Evolutionary conservation across 768 basidiomycete genomes (phyloP), one percentile per base, ranked within the genome.

Genomic region (Mycena haematopus): DNA sequence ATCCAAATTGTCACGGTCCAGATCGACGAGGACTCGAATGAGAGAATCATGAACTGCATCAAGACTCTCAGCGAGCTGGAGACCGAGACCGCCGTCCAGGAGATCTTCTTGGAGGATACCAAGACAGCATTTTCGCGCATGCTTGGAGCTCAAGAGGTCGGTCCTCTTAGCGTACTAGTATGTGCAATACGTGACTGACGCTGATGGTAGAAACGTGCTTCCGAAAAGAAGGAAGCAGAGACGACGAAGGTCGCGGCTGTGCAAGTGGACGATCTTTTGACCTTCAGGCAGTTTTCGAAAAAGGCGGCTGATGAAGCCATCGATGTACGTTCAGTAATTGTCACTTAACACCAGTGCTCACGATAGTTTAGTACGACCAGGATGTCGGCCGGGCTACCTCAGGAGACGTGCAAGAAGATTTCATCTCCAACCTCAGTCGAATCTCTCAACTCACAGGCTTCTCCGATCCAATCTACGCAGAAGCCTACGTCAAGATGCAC

Each of bases 11-110:
- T 91, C 46, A 87, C 92, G 0, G 90, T 89, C 1, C 91, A 93
- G n/a, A 99, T 99, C 67, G 97, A 99, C 78, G 97, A 99, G 74
- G 97, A 99, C 74, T 96, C 95, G 6, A 91, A 87, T 68, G 97
- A 99, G 76, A 89, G 97, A 25, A 94, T 99, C 76, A 86, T 97
- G 83, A 93, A 91, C 75, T 99, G 97, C 77, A 91, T 99, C 55
- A 91, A 94, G 72, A 94, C 95, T 1, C 80, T 99, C 70, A 93
- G 95, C 68, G 89, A 95, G 65, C 78, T 96, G 35, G 81, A 87
- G 61, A 78, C 80, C 7, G 78, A 82, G 44, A 75, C 79, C 13
- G 79, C 79, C 40, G 86, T 90, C 3, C 83, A 89, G 45, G 85
- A 90, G 54, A 84, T 91, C 52, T 93, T 93, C 78, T 77, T 96